Conservation (phyloP, 2,329 filamentous ascomycete genomes). For the Beauveria caledonica region DNA sequence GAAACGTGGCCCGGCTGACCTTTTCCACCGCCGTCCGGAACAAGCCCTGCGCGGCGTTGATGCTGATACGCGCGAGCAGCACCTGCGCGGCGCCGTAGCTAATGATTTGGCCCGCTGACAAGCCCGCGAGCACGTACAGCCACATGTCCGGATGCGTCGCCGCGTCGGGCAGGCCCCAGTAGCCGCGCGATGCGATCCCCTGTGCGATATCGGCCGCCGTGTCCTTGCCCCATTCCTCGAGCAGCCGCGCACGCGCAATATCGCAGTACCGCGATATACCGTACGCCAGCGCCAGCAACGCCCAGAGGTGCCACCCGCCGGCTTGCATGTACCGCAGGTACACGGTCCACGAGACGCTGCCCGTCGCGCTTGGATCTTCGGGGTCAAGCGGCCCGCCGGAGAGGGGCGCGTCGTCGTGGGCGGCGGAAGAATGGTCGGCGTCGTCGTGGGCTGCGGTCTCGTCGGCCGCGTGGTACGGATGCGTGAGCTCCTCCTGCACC, state of each 20-base stretch:
- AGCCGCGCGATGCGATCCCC: constrained; percentile 6
- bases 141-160: constrained; percentile 61
- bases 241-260: constrained; percentile 66
- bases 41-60: constrained; percentile 66
- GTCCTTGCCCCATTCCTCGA: constrained; percentile 78
- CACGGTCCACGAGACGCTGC: constrained; percentile 64
- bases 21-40: constrained; percentile 65
- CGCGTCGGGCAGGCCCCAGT: constrained; percentile 49
- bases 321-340: constrained; percentile 84
- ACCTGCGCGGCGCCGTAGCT: constrained; percentile 54
- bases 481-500: constrained; percentile 31
- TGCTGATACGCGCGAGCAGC: constrained; percentile 68
- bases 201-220: constrained; percentile 13
- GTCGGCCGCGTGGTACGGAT: constrained; percentile 27
- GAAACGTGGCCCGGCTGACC: constrained; percentile 74
- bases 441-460: constrained; percentile 25
- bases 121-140: constrained; percentile 60
- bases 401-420: constrained; percentile 17
- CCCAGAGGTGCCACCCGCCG: constrained; percentile 69
- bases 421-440: neutral
- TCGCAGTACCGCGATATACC: constrained; percentile 54
- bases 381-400: constrained; percentile 20
- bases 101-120: constrained; percentile 55
- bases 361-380: constrained; percentile 37
- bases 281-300: constrained; percentile 53